Conservation (phyloP, 257 asterid genomes). For the Fraxinus quadrangulata region DNA sequence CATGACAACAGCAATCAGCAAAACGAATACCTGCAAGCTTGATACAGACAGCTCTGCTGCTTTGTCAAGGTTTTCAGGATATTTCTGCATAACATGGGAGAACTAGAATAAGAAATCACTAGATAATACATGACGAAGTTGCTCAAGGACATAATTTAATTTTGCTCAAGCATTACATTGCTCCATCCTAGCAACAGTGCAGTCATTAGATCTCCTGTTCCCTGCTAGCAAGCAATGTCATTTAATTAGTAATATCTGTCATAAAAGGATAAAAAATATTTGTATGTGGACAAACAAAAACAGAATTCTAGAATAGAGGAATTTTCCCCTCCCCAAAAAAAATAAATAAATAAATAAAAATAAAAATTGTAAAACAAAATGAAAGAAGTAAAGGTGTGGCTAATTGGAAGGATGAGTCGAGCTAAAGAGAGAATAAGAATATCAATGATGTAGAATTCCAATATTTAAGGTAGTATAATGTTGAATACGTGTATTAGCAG, state of each 20-base stretch:
- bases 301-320: not conserved
- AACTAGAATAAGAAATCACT: conserved; percentile 26
- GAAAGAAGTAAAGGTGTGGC: too few species aligned
- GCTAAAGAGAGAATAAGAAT: too few species aligned
- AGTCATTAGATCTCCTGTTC: conserved; percentile 59
- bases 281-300: not conserved
- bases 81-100: conserved; percentile 55
- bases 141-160: conserved; percentile 19
- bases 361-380: too few species aligned
- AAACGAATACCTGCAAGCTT: conserved; percentile 74
- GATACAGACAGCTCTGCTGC: conserved; percentile 96
- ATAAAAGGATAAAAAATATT: not conserved
- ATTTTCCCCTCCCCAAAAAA: too few species aligned
- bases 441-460: too few species aligned
- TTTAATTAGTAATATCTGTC: not conserved
- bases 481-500: conserved; percentile 4
- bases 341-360: too few species aligned
- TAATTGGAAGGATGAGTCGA: too few species aligned
- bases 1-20: not conserved
- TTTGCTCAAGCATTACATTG: conserved; percentile 36
- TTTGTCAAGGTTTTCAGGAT: conserved; percentile 79
- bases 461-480: too few species aligned
- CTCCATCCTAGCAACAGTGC: conserved; percentile 64
- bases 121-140: conserved; percentile 11
- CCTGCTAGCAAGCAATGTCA: conserved; percentile 56